A percentile compares a stretch with the other conserved stretches of the same genome.
Conservation (phyloP, 202 grass and related monocot species). For the Bolboschoenoplectus hybrid region DNA sequence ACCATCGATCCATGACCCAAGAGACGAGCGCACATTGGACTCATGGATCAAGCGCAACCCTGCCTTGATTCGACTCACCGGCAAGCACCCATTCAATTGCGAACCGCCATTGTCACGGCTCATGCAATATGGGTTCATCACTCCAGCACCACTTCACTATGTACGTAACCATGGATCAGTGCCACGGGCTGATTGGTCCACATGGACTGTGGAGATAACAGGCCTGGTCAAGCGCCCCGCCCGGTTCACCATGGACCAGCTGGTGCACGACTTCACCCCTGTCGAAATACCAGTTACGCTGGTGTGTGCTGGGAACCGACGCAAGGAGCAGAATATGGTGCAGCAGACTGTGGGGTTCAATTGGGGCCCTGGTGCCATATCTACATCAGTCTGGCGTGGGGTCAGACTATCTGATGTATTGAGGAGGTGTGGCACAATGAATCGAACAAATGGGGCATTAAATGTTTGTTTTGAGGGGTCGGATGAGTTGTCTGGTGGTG, state of each 20-base stretch:
- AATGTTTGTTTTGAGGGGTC: conserved; percentile 81
- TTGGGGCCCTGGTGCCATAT: conserved; percentile 67
- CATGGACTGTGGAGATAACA: conserved; percentile 63
- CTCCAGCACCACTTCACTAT: conserved; percentile 65
- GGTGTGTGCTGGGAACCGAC: conserved; percentile 68
- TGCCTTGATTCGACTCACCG: conserved; percentile 64
- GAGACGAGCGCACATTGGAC: conserved; percentile 67
- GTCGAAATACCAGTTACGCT: conserved; percentile 68
- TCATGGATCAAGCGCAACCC: conserved; percentile 67
- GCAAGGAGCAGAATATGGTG: conserved; percentile 86
- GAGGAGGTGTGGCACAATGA: conserved; percentile 51
- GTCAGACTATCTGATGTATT: conserved; percentile 64
- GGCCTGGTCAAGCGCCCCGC: conserved; percentile 59
- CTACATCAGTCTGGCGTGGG: conserved; percentile 77
- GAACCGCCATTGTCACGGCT: conserved; percentile 58
- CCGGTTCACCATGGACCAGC: conserved; percentile 64
- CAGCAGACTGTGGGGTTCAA: conserved; percentile 72
- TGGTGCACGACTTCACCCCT: conserved; percentile 43
- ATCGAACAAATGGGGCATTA: conserved; percentile 33
- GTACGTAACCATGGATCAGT: conserved; percentile 79
- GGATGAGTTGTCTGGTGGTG: conserved; percentile 63
- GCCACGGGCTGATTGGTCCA: conserved; percentile 60
- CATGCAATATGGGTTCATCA: conserved; percentile 60
- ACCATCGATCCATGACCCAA: conserved; percentile 45
- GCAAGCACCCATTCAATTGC: conserved; percentile 75